Evolutionary conservation across 257 asterid genomes (phyloP), one percentile per base, ranked within the genome.

Genomic region (Solanum neorickii): DNA sequence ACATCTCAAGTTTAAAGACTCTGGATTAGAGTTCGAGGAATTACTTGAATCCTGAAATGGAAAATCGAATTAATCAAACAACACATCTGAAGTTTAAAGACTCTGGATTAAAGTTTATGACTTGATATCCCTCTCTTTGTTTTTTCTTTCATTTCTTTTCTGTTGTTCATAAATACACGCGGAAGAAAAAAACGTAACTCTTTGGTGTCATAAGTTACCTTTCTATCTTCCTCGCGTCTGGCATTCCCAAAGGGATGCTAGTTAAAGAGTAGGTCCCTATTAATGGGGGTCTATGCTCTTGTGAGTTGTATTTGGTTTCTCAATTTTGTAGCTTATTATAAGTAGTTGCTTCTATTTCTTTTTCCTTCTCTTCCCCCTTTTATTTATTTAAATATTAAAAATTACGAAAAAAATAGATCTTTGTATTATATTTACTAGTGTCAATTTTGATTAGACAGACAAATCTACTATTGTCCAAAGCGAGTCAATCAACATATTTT

Each of bases 1-100:
- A 23, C 42, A 60, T 2, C 1, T 35, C 25, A 91, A 91, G 88
- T 82, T 91, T 10, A 70, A 82, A 60, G 92, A 88, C 1, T 83
- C 88, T 23, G 88, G 91, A 65, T 91, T 91, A 9, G 9, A 84
- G 46, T 69, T 91, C 35, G 89, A 91, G 29, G 29, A 29, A 29
- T 29, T 29, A 29, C 29, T 29, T 29, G 29, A 29, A 29, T 29
- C 29, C 29, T 29, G 29, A 29, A 29, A 29, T 29, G 29, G 29
- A 29, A 29, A 29, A 29, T 2, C 29, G 29, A 29, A 29, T 29
- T 29, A 29, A 29, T 29, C 29, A 29, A 29, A 29, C 29, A 29
- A 29, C 29, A 29, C 29, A 29, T 29, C 29, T 29, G 2, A 29
- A 29, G 29, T 29, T 29, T 29, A 29, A 2, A 29, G 29, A 29